These are phyloP conservation scores for Penicillium freii DNA, from an alignment of 2,329 filamentous ascomycete genomes.

Conservation along the genomic window DNA sequence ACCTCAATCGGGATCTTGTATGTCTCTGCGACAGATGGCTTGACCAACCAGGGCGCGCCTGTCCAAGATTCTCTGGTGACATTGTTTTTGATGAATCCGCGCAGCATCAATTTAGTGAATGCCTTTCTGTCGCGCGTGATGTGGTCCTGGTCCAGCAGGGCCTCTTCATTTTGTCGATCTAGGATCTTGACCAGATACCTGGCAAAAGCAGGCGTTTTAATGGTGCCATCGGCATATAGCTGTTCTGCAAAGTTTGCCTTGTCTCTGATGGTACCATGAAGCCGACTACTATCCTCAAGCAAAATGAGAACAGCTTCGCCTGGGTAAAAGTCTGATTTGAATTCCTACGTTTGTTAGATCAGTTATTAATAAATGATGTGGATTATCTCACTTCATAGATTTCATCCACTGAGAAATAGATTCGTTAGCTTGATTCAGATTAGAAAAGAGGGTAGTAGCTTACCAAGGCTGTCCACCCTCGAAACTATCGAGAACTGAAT, in stretches of 20 bases:
- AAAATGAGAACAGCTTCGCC: slow-evolving; percentile 78
- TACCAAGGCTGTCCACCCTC: slow-evolving; percentile 76
- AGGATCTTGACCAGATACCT: slow-evolving; percentile 78
- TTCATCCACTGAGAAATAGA: slow-evolving; percentile 45
- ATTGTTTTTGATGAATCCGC: slow-evolving; percentile 92
- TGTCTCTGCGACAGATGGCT: slow-evolving; percentile 74
- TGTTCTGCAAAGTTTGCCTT: slow-evolving; percentile 72
- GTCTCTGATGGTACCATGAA: slow-evolving; percentile 75
- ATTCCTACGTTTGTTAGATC: slow-evolving; percentile 52
- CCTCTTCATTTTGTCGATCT: slow-evolving; percentile 67
- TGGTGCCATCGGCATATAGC: slow-evolving; percentile 62
- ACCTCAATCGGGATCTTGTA: slow-evolving; percentile 88
- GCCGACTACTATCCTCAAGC: slow-evolving; percentile 64
- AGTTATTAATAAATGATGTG: slow-evolving; percentile 1
- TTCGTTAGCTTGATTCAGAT: slow-evolving; percentile 18
- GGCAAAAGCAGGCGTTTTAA: slow-evolving; percentile 66
- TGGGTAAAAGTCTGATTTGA: slow-evolving; percentile 87
- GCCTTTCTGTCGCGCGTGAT: slow-evolving; percentile 83
- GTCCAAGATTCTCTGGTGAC: slow-evolving; percentile 90
- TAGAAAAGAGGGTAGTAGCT: not conserved
- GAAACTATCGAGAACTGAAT: slow-evolving; percentile 89
- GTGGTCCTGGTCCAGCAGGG: slow-evolving; percentile 75
- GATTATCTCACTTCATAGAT: slow-evolving; percentile 46
- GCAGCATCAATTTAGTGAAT: slow-evolving; percentile 91
- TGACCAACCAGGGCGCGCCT: slow-evolving; percentile 95